These are phyloP conservation scores for Phytophthora sojae DNA, from an alignment of 352 stramenopile genomes.

Conservation along the genomic window DNA sequence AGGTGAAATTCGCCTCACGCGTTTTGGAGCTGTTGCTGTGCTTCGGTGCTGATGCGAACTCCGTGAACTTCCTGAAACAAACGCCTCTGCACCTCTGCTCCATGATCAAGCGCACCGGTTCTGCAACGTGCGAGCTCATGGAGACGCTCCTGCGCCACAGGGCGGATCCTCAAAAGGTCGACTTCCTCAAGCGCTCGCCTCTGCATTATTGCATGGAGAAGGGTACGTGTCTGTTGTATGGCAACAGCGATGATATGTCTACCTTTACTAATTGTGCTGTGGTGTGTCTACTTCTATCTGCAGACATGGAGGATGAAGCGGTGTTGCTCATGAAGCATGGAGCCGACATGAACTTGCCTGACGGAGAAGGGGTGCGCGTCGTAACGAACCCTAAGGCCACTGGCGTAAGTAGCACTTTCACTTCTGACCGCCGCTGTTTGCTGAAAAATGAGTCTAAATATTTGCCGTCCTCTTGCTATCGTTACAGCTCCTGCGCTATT, in stretches of 20 bases:
- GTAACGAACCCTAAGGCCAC: conserved; percentile 66
- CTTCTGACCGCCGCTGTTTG: background rate
- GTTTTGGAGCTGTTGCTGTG: conserved; percentile 75
- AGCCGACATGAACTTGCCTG: conserved; percentile 75
- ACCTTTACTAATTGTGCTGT: conserved; percentile 10
- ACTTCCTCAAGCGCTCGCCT: conserved; percentile 80
- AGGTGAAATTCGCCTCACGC: conserved; percentile 66
- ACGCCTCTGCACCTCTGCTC: conserved; percentile 76
- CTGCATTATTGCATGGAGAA: conserved; percentile 83
- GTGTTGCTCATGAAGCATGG: conserved; percentile 69
- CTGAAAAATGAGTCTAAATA: background rate
- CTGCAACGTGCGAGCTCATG: conserved; percentile 57
- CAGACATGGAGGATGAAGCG: conserved; percentile 72
- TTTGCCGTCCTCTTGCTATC: background rate
- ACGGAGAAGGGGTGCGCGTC: conserved; percentile 65
- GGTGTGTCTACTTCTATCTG: background rate
- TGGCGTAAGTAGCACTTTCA: conserved; percentile 46
- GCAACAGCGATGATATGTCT: background rate
- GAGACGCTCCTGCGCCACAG: conserved; percentile 69
- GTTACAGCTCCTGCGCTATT: conserved; percentile 57
- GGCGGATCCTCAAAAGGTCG: conserved; percentile 57
- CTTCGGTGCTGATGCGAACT: conserved; percentile 72
- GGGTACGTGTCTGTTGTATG: conserved; percentile 39
- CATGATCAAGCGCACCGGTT: conserved; percentile 67
- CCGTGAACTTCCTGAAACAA: conserved; percentile 75